Evolutionary conservation across 306 rosid genomes (phyloP).

Genomic region (Fragaria ananassa): DNA sequence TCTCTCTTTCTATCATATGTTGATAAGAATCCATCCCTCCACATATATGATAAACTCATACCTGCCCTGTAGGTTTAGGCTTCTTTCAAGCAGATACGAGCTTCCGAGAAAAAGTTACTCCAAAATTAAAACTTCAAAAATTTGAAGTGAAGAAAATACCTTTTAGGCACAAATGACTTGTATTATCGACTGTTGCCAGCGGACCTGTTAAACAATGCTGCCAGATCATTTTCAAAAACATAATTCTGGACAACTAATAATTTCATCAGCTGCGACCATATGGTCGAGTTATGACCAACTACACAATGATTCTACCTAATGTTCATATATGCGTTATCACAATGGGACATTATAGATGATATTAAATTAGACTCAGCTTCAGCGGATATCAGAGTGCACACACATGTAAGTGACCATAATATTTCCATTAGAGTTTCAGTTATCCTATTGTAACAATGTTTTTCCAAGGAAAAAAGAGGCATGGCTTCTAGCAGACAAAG

Average conservation of each 20-base stretch:
- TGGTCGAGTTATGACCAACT: neutral
- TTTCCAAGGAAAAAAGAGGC: neutral
- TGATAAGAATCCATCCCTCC: constrained; percentile 50
- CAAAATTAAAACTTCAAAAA: neutral
- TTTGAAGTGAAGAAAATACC: neutral
- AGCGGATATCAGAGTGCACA: neutral
- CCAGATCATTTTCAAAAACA: neutral
- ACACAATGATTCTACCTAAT: neutral
- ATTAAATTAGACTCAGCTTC: neutral
- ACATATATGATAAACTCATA: constrained; percentile 31
- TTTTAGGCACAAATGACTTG: neutral
- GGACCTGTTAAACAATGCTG: constrained; percentile 9
- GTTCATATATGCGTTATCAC: neutral
- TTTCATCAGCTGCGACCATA: neutral
- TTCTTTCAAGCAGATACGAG: constrained; percentile 9
- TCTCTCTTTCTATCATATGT: constrained; percentile 32
- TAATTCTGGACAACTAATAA: neutral
- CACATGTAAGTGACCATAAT: neutral
- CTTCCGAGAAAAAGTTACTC: neutral
- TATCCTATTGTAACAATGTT: neutral
- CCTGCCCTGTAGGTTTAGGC: constrained; percentile 4
- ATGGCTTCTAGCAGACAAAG: neutral
- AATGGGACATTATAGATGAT: neutral
- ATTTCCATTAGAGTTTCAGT: neutral
- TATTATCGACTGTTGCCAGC: neutral